A percentile compares a stretch with the other conserved stretches of the same genome.
Conservation (phyloP, 345 rosid species). For the Salix purpurea region DNA sequence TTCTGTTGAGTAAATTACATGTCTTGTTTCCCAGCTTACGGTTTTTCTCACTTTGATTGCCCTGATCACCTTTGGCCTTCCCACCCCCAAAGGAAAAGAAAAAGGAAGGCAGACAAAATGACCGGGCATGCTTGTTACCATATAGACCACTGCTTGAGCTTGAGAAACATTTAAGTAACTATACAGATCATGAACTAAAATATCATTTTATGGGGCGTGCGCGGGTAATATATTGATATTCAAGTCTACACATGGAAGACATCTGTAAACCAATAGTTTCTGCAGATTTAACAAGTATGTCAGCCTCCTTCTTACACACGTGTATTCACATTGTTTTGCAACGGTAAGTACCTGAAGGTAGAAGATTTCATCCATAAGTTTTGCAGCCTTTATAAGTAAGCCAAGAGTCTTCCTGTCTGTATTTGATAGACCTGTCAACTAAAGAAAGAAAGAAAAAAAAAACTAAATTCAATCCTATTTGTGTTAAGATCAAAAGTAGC, state of each 20-base stretch:
- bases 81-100: too few species aligned
- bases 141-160: not conserved
- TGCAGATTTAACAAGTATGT: too few species aligned
- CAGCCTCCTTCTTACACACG: too few species aligned
- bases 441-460: conserved; percentile 15
- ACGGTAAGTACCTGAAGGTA: conserved; percentile 52
- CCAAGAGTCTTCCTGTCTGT: conserved; percentile 60
- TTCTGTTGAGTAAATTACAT: not conserved
- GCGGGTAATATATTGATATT: too few species aligned
- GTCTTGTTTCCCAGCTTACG: not conserved
- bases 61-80: not conserved
- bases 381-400: conserved; percentile 75
- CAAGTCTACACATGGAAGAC: not conserved
- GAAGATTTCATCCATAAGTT: conserved; percentile 71
- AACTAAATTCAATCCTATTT: not conserved
- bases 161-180: not conserved
- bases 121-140: too few species aligned
- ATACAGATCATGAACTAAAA: not conserved
- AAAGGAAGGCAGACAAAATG: too few species aligned
- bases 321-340: not conserved
- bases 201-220: not conserved
- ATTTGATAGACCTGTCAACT: conserved; percentile 68
- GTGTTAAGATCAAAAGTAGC: not conserved
- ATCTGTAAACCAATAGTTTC: not conserved
- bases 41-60: not conserved